Base-by-base conservation (phyloP, 2,329 filamentous ascomycete genomes). In the Ilyonectria sp. region DNA sequence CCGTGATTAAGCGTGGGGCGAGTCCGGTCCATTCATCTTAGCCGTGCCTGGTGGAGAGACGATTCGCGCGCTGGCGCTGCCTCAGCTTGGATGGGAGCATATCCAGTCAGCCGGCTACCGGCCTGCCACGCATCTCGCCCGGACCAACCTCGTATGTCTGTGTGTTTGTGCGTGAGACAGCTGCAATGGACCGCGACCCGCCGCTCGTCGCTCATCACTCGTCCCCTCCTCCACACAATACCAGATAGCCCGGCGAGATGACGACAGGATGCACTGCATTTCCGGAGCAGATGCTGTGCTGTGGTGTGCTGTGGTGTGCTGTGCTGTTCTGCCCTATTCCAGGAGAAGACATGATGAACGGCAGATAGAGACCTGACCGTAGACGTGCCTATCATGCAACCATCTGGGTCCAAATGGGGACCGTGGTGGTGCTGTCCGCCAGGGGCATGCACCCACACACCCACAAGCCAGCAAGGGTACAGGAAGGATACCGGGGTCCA, bases 1-100 rank as follows among this genome's bases (percentile, higher is more conserved):
- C 69, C 70, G 63, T 70, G 73, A 74, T 75, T 70, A 68, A 65
- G 47, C 71, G 73, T 75, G 73, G 72, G 71, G 72, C 73, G 44
- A 50, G 60, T 61, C 62, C 64, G 64, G 35, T 75, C 72, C 73
- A 72, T 67, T 75, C 74, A 75, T 75, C 73, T 75, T 54, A 58
- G 58, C 50, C 60, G 33, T 56, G 59, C 52, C 52, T 55, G 56
- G 52, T 46, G 46, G 57, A 47, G 53, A 53, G 60, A 56, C 46
- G 52, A 35, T 31, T 53, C 17, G 49, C 49, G 40, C 17, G 40
- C 40, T 43, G 40, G 40, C 31, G 31, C 31, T 33, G 31, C 31
- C 31, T 33, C 31, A 9, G 31, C 31, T 11, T 33, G 15, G 8
- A 43, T 43, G 40, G 40, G 15, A n/a, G 40, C 40, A 43, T 43